A percentile compares a stretch with the other conserved stretches of the same genome.
These are phyloP conservation scores for Cunninghamia lanceolata DNA, from an alignment of 75 land plant species.

Conservation along the genomic window DNA sequence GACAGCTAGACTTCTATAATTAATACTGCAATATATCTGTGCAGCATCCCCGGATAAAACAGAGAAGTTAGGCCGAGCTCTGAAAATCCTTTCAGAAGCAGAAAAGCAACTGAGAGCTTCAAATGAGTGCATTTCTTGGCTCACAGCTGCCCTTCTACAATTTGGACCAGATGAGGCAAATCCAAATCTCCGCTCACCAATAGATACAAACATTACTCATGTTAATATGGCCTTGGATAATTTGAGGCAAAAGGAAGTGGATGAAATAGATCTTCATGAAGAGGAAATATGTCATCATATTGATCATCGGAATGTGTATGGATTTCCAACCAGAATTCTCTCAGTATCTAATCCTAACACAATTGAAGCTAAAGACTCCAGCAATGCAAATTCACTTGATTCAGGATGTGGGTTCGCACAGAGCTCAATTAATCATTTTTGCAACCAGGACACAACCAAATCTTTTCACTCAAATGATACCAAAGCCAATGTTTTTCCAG, in stretches of 20 bases:
- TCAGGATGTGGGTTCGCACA: not conserved
- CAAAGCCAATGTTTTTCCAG: constrained; percentile 17
- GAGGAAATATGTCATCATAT: not conserved
- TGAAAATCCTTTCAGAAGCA: constrained; percentile 21
- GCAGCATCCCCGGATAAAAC: constrained; percentile 35
- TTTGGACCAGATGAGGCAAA: constrained; percentile 37
- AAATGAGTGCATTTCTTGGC: constrained; percentile 70
- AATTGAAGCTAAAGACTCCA: not conserved
- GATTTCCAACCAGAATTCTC: not conserved
- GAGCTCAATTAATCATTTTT: not conserved
- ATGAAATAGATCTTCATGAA: constrained; percentile 20
- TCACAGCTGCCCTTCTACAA: constrained; percentile 71
- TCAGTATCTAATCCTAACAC: not conserved
- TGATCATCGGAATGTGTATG: not conserved
- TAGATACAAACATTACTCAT: constrained; percentile 1
- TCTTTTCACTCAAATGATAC: constrained; percentile 8
- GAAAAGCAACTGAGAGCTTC: constrained; percentile 73
- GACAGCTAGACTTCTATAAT: not conserved
- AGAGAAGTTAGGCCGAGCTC: constrained; percentile 50
- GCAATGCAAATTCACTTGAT: constrained; percentile 5
- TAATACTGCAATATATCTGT: not conserved
- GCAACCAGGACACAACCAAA: constrained; percentile 13
- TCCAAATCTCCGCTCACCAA: constrained; percentile 22
- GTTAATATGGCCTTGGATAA: not conserved
- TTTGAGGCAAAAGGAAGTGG: constrained; percentile 1